Conservation (phyloP, 2,329 filamentous ascomycete species). For the Pezicula neosporulosa region DNA sequence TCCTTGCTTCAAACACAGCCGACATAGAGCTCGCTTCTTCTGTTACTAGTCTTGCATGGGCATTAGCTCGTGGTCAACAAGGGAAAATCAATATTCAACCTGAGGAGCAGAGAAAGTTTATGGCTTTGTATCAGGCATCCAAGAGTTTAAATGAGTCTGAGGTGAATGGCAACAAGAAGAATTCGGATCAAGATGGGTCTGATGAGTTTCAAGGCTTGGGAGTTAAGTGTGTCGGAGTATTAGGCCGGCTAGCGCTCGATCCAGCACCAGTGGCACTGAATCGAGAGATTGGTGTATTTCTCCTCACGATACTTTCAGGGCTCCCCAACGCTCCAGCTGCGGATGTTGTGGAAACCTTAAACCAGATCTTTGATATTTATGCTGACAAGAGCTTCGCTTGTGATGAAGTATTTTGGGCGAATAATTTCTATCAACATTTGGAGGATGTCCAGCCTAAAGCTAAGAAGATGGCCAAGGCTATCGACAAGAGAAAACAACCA, state of each 20-base stretch:
- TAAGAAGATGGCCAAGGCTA: slow-evolving; percentile 52
- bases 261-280: slow-evolving; percentile 52
- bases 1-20: slow-evolving; percentile 57
- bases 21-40: slow-evolving; percentile 59
- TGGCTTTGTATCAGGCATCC: slow-evolving; percentile 61
- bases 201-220: slow-evolving; percentile 59
- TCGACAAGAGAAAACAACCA: slow-evolving; percentile 55
- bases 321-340: slow-evolving; percentile 51
- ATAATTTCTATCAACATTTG: slow-evolving; percentile 55
- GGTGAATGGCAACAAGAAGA: slow-evolving; percentile 11
- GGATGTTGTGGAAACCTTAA: slow-evolving; percentile 59
- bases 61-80: slow-evolving; percentile 53
- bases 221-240: slow-evolving; percentile 64
- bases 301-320: slow-evolving; percentile 50
- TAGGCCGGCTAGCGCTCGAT: slow-evolving; percentile 58
- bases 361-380: slow-evolving; percentile 67
- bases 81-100: slow-evolving; percentile 44
- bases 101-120: slow-evolving; percentile 60
- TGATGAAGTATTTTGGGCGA: slow-evolving; percentile 64
- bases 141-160: slow-evolving; percentile 30
- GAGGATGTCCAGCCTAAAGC: slow-evolving; percentile 51
- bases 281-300: slow-evolving; percentile 60
- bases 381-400: slow-evolving; percentile 55
- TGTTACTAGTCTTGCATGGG: slow-evolving; percentile 65
- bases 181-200: slow-evolving; percentile 20